Base-by-base conservation (phyloP, 2,329 filamentous ascomycete species). In the Chaetomiaceae sp. region DNA sequence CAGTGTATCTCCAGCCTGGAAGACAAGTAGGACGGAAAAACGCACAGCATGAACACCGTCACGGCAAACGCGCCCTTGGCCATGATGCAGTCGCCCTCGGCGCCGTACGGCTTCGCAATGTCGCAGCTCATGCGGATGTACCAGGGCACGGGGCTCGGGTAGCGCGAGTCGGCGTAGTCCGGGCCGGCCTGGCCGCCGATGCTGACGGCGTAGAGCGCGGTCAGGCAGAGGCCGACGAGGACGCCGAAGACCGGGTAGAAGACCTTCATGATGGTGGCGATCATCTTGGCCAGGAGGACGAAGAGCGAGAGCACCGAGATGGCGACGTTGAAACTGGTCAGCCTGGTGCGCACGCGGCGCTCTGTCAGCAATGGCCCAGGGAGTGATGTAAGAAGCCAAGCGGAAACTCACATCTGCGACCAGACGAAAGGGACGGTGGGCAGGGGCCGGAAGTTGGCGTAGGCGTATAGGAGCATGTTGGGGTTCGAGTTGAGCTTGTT, bases 251-350 rank as follows among this genome's bases (percentile, higher is more conserved):
- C 61, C 6, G 86, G 86, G 55, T 74, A 79, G 73, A 81, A 88
- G 58, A 83, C 68, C 62, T 83, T 79, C 74, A 89, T 79, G 58
- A 87, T 79, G 66, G 78, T 82, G 58, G 78, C 73, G 51, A 84
- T 78, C 53, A 78, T 72, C 70, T 88, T 89, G 63, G 75, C 71
- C 36, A 90, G 74, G 51, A 88, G 75, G 62, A 88, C 73, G 70
- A 91, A 91, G 63, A 86, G 83, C 48, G 80, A 82, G 44, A 88
- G 71, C 54, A 91, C 76, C 30, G 84, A 84, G 56, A 89, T 83
- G 60, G 83, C 83, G 56, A 89, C 79, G 60, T 90, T 88, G 68
- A 78, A 88, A 56, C 83, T 73, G 38, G 86, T 88, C 52, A 88
- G 71, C 46, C 86, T 90, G 60, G 22, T n/a, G 18, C n/a, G 38